These are phyloP conservation scores for Sporothrix inflata DNA, from an alignment of 2,329 filamentous ascomycete species.

Conservation along the genomic window DNA sequence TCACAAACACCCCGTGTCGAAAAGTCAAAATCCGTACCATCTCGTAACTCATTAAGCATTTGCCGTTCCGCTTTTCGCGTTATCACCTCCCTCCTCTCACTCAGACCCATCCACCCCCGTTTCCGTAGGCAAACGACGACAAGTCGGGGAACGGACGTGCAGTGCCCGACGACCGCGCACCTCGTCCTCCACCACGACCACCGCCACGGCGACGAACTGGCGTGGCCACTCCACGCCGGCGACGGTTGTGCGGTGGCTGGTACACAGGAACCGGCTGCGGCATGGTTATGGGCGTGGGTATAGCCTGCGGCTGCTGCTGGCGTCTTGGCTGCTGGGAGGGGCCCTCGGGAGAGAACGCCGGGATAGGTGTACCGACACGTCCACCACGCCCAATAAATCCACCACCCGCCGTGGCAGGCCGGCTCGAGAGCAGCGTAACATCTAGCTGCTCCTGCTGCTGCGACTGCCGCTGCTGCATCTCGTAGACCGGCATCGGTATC, in stretches of 20 bases:
- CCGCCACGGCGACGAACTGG: neutral
- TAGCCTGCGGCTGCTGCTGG: neutral
- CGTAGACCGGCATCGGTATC: neutral
- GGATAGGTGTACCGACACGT: too few relatives aligned
- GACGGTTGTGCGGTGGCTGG: neutral
- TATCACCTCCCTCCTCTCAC: neutral
- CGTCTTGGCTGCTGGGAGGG: neutral
- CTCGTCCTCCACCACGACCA: neutral
- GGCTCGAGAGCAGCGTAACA: neutral
- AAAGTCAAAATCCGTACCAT: too few relatives aligned
- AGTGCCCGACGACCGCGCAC: neutral
- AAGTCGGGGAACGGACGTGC: neutral
- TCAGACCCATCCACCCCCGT: neutral
- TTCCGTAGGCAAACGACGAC: neutral
- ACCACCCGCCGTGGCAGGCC: neutral
- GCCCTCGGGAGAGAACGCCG: neutral
- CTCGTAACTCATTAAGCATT: too few relatives aligned
- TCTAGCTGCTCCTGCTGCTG: neutral
- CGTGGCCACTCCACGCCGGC: neutral
- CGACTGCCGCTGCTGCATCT: neutral
- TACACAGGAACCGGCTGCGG: neutral
- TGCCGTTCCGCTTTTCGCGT: too few relatives aligned
- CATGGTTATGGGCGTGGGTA: too few relatives aligned
- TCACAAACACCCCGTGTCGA: neutral
- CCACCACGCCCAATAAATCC: neutral